Base-by-base conservation (phyloP, 2,329 filamentous ascomycete genomes). In the Claviceps cyperi region DNA sequence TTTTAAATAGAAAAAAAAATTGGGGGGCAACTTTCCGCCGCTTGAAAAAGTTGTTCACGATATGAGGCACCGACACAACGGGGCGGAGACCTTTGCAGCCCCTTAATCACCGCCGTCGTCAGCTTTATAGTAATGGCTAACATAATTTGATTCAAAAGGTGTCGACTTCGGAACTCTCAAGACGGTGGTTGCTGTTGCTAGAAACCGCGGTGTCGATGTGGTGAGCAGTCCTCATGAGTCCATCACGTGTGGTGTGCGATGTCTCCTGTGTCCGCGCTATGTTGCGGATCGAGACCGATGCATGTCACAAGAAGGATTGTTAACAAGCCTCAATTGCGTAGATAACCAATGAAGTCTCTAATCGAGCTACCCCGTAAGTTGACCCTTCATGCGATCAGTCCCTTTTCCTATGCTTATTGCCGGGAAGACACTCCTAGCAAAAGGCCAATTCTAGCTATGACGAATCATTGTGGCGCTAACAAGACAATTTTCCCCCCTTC, bases 331-430 rank as follows among this genome's bases (percentile, higher is more conserved):
- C 17, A 32, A n/a, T 14, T 9, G 52, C 60, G 51, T 63, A 95
- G 89, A 94, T 98, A 67, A 85, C 88, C 74, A 98, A 98, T 77
- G 92, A 98, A 73, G 92, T 97, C 62, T 98, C 92, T 59, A 97
- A 98, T 79, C 84, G 92, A 71, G 83, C 88, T 54, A 98, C 92
- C 61, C 92, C 92, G 87, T 96, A 86, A 78, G 89, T 83, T 21
- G 45, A 49, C 43, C 17, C 21, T 21, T n/a, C 49, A 22, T 28
- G 11, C n/a, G 46, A 40, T 51, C 59, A 63, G 17, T 2, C 51
- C 48, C 37, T 46, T 51, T 49, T 5, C 51, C 50, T 49, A n/a
- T 22, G 11, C 15, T 24, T 24, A 14, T 43, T 43, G 21, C 40
- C 22, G 21, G 19, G 13, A 17, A 24, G 40, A 32, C 28, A 32